Evolutionary conservation across 2,329 filamentous ascomycete genomes (phyloP), one percentile per base, ranked within the genome.

Genomic region (Colletotrichum salicis): DNA sequence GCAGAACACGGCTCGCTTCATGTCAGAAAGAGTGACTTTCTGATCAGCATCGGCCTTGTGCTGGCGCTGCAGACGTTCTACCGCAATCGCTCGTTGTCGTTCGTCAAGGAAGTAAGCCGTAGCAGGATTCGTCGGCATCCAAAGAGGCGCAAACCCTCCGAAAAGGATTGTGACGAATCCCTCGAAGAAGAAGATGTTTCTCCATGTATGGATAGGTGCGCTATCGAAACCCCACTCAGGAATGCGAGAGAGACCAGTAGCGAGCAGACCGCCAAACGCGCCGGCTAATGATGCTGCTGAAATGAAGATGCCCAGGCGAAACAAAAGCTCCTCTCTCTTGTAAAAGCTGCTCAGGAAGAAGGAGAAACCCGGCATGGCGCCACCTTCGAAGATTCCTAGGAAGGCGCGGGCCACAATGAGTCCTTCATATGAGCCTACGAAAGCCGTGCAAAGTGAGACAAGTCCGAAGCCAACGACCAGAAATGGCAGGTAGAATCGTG

Each of bases 171-270:
- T 91, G 72, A 90, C 75, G 54, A 90, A 77, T 0, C 89, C 89
- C 76, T 91, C 89, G 71, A 91, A 90, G 80, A 91, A 90, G 82
- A 91, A 91, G 74, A 91, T 91, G 77, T 88, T 88, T 71, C 86
- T 83, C 87, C 87, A 89, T 0, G 83, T 86, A 73, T 86, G 81
- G 64, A 90, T 82, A 33, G 76, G 80, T 70, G 81, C 81, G 2
- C 79, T 72, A 0, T 78, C 79, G 7, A 81, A 76, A 0, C 88
- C 88, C 86, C 87, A 90, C 41, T 80, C 76, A 5, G 88, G 88
- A 56, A 90, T 86, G 7, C 76, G 82, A 65, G 82, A 83, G 61
- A 88, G 82, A 59, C 84, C 87, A 7, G 86, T 86, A 2, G 88
- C 88, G 1, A 90, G 80, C 5, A 90, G 81, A 1, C 88, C 88